These are phyloP conservation scores for Apophysomyces variabilis DNA, from an alignment of 371 early-diverging fungal species.

Conservation along the genomic window DNA sequence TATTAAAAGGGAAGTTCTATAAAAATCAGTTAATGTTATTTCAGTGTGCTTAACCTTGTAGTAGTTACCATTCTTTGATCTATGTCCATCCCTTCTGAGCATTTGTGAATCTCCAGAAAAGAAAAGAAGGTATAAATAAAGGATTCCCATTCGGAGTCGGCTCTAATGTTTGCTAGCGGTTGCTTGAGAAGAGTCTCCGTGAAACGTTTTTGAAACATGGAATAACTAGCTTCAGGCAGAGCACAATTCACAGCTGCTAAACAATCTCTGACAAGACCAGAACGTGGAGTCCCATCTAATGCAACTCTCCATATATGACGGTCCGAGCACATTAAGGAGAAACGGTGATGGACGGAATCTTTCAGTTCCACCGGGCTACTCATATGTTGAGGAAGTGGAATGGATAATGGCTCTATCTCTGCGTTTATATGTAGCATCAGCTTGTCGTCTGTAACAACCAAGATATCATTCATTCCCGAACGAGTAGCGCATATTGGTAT, in stretches of 20 bases:
- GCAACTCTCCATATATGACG: not conserved
- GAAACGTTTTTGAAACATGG: not conserved
- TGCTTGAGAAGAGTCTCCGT: not conserved
- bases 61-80: not conserved
- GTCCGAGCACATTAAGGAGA: constrained; percentile 1
- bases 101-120: constrained; percentile 34
- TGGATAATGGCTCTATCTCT: not conserved
- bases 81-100: not conserved
- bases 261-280: constrained; percentile 7
- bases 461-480: constrained; percentile 5
- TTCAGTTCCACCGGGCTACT: not conserved
- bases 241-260: constrained; percentile 14
- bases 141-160: constrained; percentile 57
- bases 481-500: constrained; percentile 13
- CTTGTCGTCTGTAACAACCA: not conserved
- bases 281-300: constrained; percentile 1
- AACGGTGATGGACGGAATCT: constrained; percentile 8
- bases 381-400: not conserved
- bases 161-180: not conserved
- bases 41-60: no score
- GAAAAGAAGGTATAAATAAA: constrained; percentile 59
- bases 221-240: not conserved
- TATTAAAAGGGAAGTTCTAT: constrained; percentile 20
- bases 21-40: not conserved
- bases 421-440: not conserved